phyloP scores from a whole-genome alignment of 306 rosid species.

The Trifolium fragiferum region DNA sequence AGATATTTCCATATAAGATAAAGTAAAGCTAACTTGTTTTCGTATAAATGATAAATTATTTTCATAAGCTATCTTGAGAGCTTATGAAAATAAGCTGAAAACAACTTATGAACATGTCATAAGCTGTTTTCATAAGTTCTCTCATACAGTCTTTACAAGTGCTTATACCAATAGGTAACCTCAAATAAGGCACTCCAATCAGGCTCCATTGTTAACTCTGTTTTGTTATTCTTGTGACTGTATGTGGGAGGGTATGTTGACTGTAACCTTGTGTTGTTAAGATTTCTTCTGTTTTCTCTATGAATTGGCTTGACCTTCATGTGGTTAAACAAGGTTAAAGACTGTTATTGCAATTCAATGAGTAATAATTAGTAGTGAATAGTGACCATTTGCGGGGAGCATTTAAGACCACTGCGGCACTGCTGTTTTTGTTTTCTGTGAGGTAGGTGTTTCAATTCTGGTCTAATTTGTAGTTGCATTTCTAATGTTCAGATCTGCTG shows the following conservation, averaged over 20 bases:
- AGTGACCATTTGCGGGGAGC: constrained; percentile 11
- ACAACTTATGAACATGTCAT: no score
- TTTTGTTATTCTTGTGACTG: neutral
- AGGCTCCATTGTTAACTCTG: neutral
- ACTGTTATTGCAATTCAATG: constrained; percentile 12
- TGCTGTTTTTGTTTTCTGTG: neutral
- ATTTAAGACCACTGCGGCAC: neutral
- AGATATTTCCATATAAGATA: no score
- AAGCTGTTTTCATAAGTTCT: no score
- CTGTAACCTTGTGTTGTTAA: constrained; percentile 12
- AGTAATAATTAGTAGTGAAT: neutral
- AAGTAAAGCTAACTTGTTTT: no score
- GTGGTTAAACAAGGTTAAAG: constrained; percentile 14
- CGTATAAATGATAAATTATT: no score
- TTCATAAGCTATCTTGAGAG: no score
- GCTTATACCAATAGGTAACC: no score
- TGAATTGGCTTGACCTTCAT: constrained; percentile 26
- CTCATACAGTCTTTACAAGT: no score
- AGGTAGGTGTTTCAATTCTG: neutral
- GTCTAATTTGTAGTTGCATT: constrained; percentile 34
- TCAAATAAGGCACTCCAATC: no score
- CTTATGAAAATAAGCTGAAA: no score
- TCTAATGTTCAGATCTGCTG: constrained; percentile 48
- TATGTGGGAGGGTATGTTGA: constrained; percentile 2
- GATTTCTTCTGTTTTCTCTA: constrained; percentile 30